phyloP scores from a whole-genome alignment of 257 asterid species.

The Gentiana straminea region DNA sequence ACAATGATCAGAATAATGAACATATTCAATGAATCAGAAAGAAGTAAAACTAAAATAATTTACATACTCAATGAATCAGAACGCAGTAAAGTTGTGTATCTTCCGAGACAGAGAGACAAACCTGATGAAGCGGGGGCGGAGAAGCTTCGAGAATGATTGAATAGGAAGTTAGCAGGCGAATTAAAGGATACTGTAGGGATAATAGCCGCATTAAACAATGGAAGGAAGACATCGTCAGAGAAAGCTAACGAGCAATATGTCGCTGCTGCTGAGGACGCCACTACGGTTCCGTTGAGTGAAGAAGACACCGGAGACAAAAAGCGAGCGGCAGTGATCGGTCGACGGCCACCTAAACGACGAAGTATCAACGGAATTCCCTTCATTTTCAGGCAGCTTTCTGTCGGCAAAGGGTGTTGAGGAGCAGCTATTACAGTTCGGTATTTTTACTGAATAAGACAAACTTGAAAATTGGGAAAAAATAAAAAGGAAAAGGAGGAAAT shows the following conservation, averaged over 20 bases:
- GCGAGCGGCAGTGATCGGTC: too few species aligned
- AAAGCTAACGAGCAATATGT: slow-evolving; percentile 46
- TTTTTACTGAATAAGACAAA: too few species aligned
- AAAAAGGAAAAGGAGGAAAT: too few species aligned
- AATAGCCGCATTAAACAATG: slow-evolving; percentile 28
- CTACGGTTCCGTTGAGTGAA: slow-evolving; percentile 29
- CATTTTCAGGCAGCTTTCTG: too few species aligned
- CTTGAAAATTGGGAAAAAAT: too few species aligned
- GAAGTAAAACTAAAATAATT: background rate
- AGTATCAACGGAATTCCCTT: too few species aligned
- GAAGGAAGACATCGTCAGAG: slow-evolving; percentile 32
- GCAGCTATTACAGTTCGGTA: too few species aligned
- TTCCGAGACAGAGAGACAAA: slow-evolving; percentile 3
- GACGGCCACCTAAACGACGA: too few species aligned
- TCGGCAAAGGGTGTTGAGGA: too few species aligned
- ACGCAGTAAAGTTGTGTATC: background rate
- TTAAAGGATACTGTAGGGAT: slow-evolving; percentile 11
- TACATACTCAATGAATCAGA: background rate
- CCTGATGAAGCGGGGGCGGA: slow-evolving; percentile 64
- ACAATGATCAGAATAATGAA: too few species aligned
- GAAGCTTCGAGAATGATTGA: slow-evolving; percentile 40
- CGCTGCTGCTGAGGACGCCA: slow-evolving; percentile 51
- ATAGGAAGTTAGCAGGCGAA: slow-evolving; percentile 13
- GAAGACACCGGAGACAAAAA: slow-evolving; percentile 15
- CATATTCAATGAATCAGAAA: background rate